These are phyloP conservation scores for Lepidium didymum DNA, from an alignment of 345 rosid genomes.

Conservation along the genomic window DNA sequence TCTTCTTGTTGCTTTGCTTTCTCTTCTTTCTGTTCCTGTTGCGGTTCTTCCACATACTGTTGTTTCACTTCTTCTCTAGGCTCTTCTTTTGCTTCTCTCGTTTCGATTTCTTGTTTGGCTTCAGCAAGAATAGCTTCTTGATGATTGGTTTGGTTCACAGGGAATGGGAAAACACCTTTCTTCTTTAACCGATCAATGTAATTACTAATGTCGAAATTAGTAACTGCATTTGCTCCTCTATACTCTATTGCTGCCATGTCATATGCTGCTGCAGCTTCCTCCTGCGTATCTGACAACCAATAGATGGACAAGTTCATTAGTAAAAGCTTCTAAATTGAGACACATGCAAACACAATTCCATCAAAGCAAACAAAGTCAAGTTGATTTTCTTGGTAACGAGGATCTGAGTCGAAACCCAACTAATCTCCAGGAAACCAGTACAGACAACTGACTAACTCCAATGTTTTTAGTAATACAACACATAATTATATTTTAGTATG, in stretches of 20 bases:
- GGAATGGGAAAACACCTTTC: slow-evolving; percentile 41
- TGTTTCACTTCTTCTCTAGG: slow-evolving; percentile 12
- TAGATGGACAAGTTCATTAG: not conserved
- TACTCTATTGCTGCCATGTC: slow-evolving; percentile 96
- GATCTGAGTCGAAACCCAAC: too few relatives aligned
- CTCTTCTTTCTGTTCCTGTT: slow-evolving; percentile 18
- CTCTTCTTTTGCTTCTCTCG: slow-evolving; percentile 20
- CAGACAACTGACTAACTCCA: too few relatives aligned
- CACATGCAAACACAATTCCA: not conserved
- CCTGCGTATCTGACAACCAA: slow-evolving; percentile 62
- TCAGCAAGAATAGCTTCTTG: slow-evolving; percentile 21
- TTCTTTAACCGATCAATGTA: slow-evolving; percentile 58
- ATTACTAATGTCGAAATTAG: slow-evolving; percentile 70
- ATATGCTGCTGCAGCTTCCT: slow-evolving; percentile 96
- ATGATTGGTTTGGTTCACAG: slow-evolving; percentile 20
- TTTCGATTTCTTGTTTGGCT: slow-evolving; percentile 12
- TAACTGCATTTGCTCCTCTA: slow-evolving; percentile 86
- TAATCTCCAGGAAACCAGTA: too few relatives aligned
- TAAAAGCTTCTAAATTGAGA: not conserved
- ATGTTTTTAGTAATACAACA: too few relatives aligned
- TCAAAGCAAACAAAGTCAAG: not conserved
- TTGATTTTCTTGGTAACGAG: too few relatives aligned
- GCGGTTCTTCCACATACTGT: slow-evolving; percentile 3
- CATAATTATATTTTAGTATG: too few relatives aligned
- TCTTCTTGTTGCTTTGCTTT: slow-evolving; percentile 11